These are phyloP conservation scores for Penicillium palitans DNA, from an alignment of 2,329 filamentous ascomycete genomes.

Conservation along the genomic window DNA sequence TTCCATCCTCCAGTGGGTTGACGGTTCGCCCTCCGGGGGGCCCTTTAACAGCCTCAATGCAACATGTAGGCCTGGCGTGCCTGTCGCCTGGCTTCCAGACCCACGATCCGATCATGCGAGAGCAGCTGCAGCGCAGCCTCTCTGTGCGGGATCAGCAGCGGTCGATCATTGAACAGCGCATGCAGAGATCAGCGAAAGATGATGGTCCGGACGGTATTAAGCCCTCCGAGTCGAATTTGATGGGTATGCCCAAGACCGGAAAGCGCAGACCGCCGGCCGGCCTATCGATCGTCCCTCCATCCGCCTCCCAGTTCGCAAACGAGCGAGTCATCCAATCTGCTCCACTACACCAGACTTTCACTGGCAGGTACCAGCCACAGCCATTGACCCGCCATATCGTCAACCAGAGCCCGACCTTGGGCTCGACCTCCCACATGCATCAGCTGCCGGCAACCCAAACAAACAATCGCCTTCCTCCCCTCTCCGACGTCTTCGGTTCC, in stretches of 20 bases:
- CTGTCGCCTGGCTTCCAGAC: conserved; percentile 95
- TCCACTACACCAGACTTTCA: conserved; percentile 91
- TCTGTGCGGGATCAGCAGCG: conserved; percentile 91
- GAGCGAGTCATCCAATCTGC: conserved; percentile 97
- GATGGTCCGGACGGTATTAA: conserved; percentile 63
- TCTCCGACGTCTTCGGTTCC: conserved; percentile 86
- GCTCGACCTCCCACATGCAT: conserved; percentile 85
- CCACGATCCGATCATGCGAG: conserved; percentile 93
- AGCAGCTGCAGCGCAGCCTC: conserved; percentile 91
- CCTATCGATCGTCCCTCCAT: conserved; percentile 90
- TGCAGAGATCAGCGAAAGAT: conserved; percentile 83
- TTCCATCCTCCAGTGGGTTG: conserved; percentile 47
- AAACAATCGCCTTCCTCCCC: conserved; percentile 86
- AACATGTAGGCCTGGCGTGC: conserved; percentile 91
- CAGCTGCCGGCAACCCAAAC: conserved; percentile 86
- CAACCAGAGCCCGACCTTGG: conserved; percentile 79
- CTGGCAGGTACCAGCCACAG: conserved; percentile 77
- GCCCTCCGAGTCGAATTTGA: conserved; percentile 51
- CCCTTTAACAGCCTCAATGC: conserved; percentile 75
- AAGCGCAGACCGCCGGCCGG: conserved; percentile 71
- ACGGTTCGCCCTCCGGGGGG: conserved; percentile 67
- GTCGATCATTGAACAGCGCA: conserved; percentile 86
- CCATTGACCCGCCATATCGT: conserved; percentile 74
- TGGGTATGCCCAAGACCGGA: conserved; percentile 40
- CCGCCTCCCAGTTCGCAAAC: conserved; percentile 85